phyloP scores from a whole-genome alignment of 768 basidiomycete species.

The Paxillus ammoniavirescens region DNA sequence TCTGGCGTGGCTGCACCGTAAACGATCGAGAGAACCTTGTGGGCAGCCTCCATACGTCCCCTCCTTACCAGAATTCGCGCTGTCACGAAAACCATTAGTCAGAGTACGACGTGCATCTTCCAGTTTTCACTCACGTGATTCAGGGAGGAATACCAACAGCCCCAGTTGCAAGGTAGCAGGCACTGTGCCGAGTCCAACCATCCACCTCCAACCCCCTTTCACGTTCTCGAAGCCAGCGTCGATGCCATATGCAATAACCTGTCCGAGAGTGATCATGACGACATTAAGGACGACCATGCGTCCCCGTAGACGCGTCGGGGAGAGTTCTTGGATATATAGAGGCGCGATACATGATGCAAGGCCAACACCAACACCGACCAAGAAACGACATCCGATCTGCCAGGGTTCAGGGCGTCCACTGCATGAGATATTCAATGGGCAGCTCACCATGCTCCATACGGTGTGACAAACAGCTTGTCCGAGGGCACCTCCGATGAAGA shows the following conservation, averaged over 20 bases:
- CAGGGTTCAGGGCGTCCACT: neutral
- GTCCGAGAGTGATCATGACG: constrained; percentile 78
- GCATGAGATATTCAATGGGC: neutral
- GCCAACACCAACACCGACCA: constrained; percentile 74
- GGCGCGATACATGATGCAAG: constrained; percentile 77
- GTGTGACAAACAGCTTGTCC: constrained; percentile 68
- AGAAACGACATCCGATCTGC: constrained; percentile 68
- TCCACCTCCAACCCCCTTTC: constrained; percentile 74
- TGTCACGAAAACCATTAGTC: constrained; percentile 12
- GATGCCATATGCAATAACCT: constrained; percentile 76
- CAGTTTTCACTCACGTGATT: constrained; percentile 59
- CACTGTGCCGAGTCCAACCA: constrained; percentile 75
- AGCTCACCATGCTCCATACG: constrained; percentile 65
- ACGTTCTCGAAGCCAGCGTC: constrained; percentile 63
- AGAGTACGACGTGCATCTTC: neutral
- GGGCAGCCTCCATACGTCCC: constrained; percentile 50
- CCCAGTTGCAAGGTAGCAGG: constrained; percentile 65
- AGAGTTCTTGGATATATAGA: constrained; percentile 81
- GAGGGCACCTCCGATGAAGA: constrained; percentile 75
- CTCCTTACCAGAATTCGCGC: constrained; percentile 66
- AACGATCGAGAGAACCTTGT: constrained; percentile 58
- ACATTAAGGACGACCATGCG: constrained; percentile 82
- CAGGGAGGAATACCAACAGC: constrained; percentile 66
- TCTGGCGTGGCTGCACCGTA: constrained; percentile 63
- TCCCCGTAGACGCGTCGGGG: constrained; percentile 70